Base-by-base conservation (phyloP, 208 protist species). In the Acanthamoeba royreba region DNA sequence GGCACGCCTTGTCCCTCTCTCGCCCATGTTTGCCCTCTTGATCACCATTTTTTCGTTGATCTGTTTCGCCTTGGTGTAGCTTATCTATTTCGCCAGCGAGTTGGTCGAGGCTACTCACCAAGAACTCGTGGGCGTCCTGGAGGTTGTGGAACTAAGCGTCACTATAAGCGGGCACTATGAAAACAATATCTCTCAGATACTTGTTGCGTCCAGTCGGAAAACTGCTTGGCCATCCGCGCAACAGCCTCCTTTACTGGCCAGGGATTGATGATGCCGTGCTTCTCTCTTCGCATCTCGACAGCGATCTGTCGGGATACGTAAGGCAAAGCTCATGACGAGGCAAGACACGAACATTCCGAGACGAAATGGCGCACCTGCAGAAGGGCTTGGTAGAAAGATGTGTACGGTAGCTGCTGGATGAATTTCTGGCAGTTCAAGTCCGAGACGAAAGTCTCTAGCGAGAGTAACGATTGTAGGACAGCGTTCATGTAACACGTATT, bases 401-500 rank as follows among this genome's bases (percentile, higher is more conserved):
- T 79, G 38, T 79, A 79, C 11, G 69, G 69, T 4, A 79, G 40
- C 2, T 33, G 40, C 25, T 79, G 69, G 47, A 79, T 79, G 15
- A 79, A 79, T 28, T 79, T 42, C 42, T 79, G 40, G 42, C 69
- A 9, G 79, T 87, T 52, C 25, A 87, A 15, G 46, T 87, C 79
- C 17, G 79, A 87, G 17, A 87, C 79, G 28, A 87, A 87, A 4
- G 46, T 63, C 46, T 87, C 46, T 5, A 87, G 31, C n/a, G 43
- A 63, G 28, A 87, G 43, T 38, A 97, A 55, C 28, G n/a, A 53
- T 87, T 97, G 96, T 11, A 97, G 52, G 8, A 96, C 95, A 1
- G 95, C 25, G 88, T 97, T 97, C 81, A 98, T 93, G 90, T 97
- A 98, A 92, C 97, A 98, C 7, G 97, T 98, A 79, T 98, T 98